Evolutionary conservation across 495 filamentous ascomycete genomes (phyloP).

Genomic region (Staphylotrichum tortipilum): DNA sequence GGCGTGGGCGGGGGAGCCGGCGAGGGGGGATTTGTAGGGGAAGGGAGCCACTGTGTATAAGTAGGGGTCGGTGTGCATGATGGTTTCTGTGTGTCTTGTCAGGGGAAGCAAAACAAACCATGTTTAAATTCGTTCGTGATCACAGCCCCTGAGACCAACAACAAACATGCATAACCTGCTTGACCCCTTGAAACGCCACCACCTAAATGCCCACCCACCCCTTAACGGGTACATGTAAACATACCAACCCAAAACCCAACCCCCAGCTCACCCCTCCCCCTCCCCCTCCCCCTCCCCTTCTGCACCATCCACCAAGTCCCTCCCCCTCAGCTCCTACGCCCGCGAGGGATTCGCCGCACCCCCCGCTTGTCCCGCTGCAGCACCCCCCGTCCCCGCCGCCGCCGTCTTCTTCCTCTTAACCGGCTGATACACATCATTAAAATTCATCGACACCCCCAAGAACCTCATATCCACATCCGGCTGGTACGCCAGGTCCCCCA

Average conservation of each 20-base stretch:
- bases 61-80: too few species aligned
- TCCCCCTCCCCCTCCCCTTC: not conserved
- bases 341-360: not conserved
- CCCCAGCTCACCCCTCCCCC: not conserved
- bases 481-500: conserved; percentile 87
- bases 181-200: too few species aligned
- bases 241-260: not conserved
- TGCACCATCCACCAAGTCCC: too few species aligned
- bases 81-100: too few species aligned
- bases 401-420: conserved; percentile 45
- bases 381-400: conserved; percentile 12
- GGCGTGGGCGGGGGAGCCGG: too few species aligned
- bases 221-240: too few species aligned
- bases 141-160: too few species aligned
- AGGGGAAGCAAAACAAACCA: not conserved
- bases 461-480: conserved; percentile 94
- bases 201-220: too few species aligned
- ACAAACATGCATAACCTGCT: too few species aligned
- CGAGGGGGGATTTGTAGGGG: too few species aligned
- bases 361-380: not conserved
- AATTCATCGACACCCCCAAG: conserved; percentile 94
- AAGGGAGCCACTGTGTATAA: too few species aligned
- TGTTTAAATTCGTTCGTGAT: too few species aligned
- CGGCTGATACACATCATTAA: conserved; percentile 91
- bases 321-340: not conserved